These are phyloP conservation scores for Apiotrichum brassicae DNA, from an alignment of 1,284 basidiomycete genomes.

Conservation along the genomic window DNA sequence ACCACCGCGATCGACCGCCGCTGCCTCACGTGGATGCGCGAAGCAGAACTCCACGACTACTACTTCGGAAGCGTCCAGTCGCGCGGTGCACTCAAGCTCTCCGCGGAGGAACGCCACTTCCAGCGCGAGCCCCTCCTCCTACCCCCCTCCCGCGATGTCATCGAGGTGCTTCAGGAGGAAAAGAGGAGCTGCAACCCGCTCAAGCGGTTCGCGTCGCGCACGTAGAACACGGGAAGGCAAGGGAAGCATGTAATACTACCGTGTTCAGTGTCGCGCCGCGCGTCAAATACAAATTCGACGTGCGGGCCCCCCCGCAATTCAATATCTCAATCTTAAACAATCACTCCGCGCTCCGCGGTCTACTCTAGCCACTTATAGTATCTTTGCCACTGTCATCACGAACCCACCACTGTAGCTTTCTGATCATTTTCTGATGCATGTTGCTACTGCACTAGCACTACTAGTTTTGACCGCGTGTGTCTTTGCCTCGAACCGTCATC, in stretches of 20 bases:
- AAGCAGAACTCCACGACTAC: slow-evolving; percentile 13
- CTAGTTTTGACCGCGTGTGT: too few relatives aligned
- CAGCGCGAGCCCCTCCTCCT: background rate
- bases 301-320: too few relatives aligned
- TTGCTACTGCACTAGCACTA: too few relatives aligned
- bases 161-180: slow-evolving; percentile 10
- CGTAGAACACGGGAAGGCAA: background rate
- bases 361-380: too few relatives aligned
- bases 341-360: too few relatives aligned
- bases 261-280: too few relatives aligned
- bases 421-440: too few relatives aligned
- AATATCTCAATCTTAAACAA: too few relatives aligned
- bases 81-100: background rate
- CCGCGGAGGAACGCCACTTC: background rate
- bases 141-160: background rate
- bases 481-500: too few relatives aligned
- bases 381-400: too few relatives aligned
- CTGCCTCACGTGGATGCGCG: slow-evolving; percentile 17
- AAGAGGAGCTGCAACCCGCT: slow-evolving; percentile 1
- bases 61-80: slow-evolving; percentile 11
- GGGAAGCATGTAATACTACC: background rate
- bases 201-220: background rate
- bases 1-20: slow-evolving; percentile 10
- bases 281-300: too few relatives aligned
- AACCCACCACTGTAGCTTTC: too few relatives aligned